Evolutionary conservation across 2,329 filamentous ascomycete genomes (phyloP).

Genomic region (Neurospora sp.): DNA sequence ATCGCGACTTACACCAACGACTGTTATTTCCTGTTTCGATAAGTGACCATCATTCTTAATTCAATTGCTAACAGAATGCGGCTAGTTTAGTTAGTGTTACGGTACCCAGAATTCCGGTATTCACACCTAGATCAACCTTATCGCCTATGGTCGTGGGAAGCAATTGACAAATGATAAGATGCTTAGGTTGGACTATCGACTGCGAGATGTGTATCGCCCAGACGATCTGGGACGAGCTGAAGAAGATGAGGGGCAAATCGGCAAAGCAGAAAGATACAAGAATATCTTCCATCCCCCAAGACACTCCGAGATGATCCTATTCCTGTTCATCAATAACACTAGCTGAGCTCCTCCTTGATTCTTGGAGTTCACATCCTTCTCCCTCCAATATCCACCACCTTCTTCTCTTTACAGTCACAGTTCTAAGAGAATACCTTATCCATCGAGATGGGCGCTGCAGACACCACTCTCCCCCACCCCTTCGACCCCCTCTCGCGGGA

Average conservation of each 20-base stretch:
- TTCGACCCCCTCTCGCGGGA: conserved; percentile 64
- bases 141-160: background rate
- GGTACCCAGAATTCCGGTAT: background rate
- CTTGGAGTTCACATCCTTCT: too few species aligned
- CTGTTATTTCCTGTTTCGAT: background rate
- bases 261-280: background rate
- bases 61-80: background rate
- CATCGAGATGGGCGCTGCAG: conserved; percentile 10
- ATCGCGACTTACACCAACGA: background rate
- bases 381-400: too few species aligned
- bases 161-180: background rate
- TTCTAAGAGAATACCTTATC: background rate
- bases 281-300: background rate
- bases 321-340: background rate
- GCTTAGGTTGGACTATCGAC: background rate
- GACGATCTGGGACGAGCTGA: background rate
- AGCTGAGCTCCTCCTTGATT: too few species aligned
- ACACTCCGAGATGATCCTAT: background rate
- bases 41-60: background rate
- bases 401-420: too few species aligned
- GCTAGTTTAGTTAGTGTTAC: too few species aligned
- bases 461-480: conserved; percentile 42
- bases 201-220: background rate
- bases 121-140: background rate
- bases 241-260: background rate